Base-by-base conservation (phyloP, 768 basidiomycete species). In the Heimioporus sp. region DNA sequence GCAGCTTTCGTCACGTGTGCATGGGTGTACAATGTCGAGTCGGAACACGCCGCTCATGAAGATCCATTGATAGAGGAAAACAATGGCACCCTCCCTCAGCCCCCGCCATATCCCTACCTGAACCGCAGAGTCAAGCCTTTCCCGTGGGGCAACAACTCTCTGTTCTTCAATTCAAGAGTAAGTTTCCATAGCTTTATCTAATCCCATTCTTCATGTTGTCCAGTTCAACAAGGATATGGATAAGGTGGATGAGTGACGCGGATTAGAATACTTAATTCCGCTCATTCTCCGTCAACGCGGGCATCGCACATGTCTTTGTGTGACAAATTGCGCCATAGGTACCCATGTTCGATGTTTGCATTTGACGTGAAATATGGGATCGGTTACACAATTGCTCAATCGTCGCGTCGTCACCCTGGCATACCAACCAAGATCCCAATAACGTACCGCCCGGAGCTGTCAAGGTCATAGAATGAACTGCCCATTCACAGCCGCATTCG, bases 131-230 rank as follows among this genome's bases (percentile, higher is more conserved):
- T 67, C 53, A 90, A 89, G 69, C 87, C 90, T 37, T 93, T 79
- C 78, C 91, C 91, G 17, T 93, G 91, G 91, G 91, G 91, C 20
- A 70, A 59, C 61, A 93, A 93, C 80, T 79, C 80, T 13, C 78
- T 93, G 16, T 93, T 93, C 78, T 93, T 80, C 75, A 92, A 90
- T 67, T 68, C 82, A 46, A 75, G 81, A 59, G 90, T 88, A 65
- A 42, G 83, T 63, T n/a, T 44, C 10, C 43, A 17, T 51, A 3
- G 36, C 6, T 41, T n/a, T 5, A 7, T 17, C 10, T 21, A 37
- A 17, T 40, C 32, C 49, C 21, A 38, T 46, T 49, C 44, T 49
- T 48, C 54, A 48, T 15, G 9, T 48, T 17, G 42, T 30, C 35
- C 52, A 89, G 87, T 71, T 71, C 48, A 86, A 89, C 75, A 87